These are phyloP conservation scores for Stemphylium beticola DNA, from an alignment of 2,329 filamentous ascomycete genomes.

Conservation along the genomic window DNA sequence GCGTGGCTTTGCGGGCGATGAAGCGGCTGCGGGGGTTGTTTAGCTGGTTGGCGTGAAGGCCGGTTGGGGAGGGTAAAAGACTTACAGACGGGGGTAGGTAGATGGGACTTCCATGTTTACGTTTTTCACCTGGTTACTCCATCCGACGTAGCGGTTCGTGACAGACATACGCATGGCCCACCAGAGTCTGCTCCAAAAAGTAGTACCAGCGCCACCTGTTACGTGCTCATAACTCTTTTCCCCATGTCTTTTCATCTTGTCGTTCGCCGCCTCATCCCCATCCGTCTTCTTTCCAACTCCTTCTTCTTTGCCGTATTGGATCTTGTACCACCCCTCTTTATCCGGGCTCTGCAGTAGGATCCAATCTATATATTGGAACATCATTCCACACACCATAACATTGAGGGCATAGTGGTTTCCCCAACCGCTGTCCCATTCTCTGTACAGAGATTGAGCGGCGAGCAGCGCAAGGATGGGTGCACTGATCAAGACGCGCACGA, in stretches of 20 bases:
- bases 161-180: conserved; percentile 24
- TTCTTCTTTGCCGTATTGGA: conserved; percentile 10
- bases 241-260: not conserved
- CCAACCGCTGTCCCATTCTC: conserved; percentile 18
- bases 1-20: conserved; percentile 24
- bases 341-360: conserved; percentile 30
- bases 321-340: conserved; percentile 33
- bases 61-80: not conserved
- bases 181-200: conserved; percentile 26
- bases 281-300: not conserved
- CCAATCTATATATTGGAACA: conserved; percentile 29
- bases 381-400: conserved; percentile 4
- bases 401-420: conserved; percentile 23
- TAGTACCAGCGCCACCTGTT: conserved; percentile 5
- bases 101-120: conserved; percentile 25
- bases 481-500: conserved; percentile 15
- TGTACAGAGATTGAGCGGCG: conserved; percentile 22
- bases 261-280: not conserved
- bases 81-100: conserved; percentile 30
- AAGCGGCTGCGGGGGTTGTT: conserved; percentile 22
- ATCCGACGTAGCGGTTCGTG: conserved; percentile 31
- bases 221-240: not conserved
- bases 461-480: conserved; percentile 25
- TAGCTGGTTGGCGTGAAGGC: not conserved
- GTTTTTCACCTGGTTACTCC: conserved; percentile 39